These are phyloP conservation scores for Tinospora cordifolia DNA, from an alignment of 164 flowering plant species.

Conservation along the genomic window DNA sequence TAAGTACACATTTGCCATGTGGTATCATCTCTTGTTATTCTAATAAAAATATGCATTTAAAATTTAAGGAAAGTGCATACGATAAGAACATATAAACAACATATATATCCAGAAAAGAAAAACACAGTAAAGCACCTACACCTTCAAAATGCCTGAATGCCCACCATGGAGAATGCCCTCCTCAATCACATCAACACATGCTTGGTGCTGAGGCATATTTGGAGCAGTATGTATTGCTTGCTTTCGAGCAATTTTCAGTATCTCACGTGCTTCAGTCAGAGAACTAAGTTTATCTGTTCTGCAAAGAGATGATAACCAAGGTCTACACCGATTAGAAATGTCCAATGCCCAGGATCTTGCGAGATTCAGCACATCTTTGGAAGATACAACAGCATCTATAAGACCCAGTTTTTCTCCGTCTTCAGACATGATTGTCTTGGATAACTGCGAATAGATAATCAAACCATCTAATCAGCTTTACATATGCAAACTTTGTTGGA, in stretches of 20 bases:
- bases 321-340: conserved; percentile 70
- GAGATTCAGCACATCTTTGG: conserved; percentile 62
- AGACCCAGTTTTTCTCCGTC: conserved; percentile 86
- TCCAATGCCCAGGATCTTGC: conserved; percentile 81
- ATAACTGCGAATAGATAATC: conserved; percentile 37
- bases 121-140: conserved; percentile 16
- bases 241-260: conserved; percentile 53
- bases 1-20: no score
- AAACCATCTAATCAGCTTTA: conserved; percentile 1
- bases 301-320: conserved; percentile 78
- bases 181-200: conserved; percentile 81
- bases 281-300: conserved; percentile 74
- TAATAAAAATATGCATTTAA: no score
- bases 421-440: conserved; percentile 76
- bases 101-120: neutral
- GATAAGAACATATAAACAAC: neutral
- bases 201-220: conserved; percentile 88
- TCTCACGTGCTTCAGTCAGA: conserved; percentile 63
- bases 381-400: conserved; percentile 71
- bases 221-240: conserved; percentile 61
- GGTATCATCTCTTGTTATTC: no score
- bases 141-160: conserved; percentile 74
- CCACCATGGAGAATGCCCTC: conserved; percentile 90
- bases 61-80: no score
- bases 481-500: no score